Percentiles rank a stretch among this genome's conserved stretches.
These are phyloP conservation scores for Heliophila coronopifolia DNA, from an alignment of 441 rosid species.

Conservation along the genomic window DNA sequence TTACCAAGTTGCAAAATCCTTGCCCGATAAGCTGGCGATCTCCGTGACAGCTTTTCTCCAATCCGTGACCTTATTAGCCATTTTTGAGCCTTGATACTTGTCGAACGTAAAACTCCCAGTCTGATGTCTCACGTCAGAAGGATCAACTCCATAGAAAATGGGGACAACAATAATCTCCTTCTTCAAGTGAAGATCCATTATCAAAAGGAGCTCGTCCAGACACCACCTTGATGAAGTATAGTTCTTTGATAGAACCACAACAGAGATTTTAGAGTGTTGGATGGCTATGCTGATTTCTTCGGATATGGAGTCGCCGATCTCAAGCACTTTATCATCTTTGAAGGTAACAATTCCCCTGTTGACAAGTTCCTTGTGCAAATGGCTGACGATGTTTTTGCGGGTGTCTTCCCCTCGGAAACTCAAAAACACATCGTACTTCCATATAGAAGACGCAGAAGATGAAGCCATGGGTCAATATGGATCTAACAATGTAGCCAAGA, in stretches of 20 bases:
- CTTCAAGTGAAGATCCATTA: conserved; percentile 16
- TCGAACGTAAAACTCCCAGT: conserved; percentile 22
- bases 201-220: conserved; percentile 32
- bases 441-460: neutral
- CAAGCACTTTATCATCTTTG: neutral
- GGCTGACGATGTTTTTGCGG: neutral
- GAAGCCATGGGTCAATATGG: no score
- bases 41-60: conserved; percentile 37
- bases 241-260: conserved; percentile 26
- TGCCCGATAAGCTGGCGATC: conserved; percentile 34
- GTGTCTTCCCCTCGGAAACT: conserved; percentile 23
- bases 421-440: conserved; percentile 16
- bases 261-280: conserved; percentile 14
- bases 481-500: no score
- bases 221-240: conserved; percentile 35
- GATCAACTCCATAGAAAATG: conserved; percentile 32
- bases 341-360: neutral
- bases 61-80: neutral
- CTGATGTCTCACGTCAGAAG: conserved; percentile 33
- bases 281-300: neutral
- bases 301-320: neutral
- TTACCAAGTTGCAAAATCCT: neutral
- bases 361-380: neutral
- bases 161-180: conserved; percentile 11
- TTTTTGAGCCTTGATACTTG: neutral